Conservation (phyloP, 2,329 filamentous ascomycete species). For the Sporothrix curviconia region DNA sequence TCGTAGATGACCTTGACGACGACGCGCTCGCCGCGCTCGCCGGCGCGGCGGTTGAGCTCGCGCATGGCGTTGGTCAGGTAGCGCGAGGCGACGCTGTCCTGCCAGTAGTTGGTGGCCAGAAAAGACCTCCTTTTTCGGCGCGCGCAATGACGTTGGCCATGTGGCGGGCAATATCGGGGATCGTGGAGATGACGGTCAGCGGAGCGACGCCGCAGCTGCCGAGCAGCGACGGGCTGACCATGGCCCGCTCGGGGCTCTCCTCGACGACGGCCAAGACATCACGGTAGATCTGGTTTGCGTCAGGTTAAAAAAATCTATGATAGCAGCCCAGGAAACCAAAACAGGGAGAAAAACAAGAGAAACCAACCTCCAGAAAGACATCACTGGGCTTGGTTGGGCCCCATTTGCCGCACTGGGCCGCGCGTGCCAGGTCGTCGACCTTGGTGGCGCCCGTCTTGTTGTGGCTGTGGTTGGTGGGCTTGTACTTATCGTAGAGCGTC, state of each 20-base stretch:
- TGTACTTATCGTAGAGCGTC: constrained; percentile 41
- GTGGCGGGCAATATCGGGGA: constrained; percentile 66
- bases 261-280: constrained; percentile 54
- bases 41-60: constrained; percentile 62
- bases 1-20: constrained; percentile 73
- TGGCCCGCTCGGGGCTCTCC: constrained; percentile 42
- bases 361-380: constrained; percentile 55
- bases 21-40: constrained; percentile 47
- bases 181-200: constrained; percentile 60
- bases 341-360: background rate
- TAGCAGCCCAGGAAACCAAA: too few relatives aligned
- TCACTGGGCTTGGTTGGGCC: constrained; percentile 56
- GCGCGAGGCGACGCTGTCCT: constrained; percentile 58
- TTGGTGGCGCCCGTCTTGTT: constrained; percentile 7
- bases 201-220: constrained; percentile 56
- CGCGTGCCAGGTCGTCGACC: constrained; percentile 45
- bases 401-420: constrained; percentile 60
- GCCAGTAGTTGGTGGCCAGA: constrained; percentile 71
- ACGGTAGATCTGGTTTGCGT: constrained; percentile 51
- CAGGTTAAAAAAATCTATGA: background rate
- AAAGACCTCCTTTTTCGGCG: constrained; percentile 67
- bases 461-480: constrained; percentile 20
- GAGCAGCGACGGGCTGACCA: constrained; percentile 47
- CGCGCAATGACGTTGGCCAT: constrained; percentile 70
- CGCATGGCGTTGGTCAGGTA: constrained; percentile 62